These are phyloP conservation scores for Suillus cothurnatus DNA, from an alignment of 768 basidiomycete species.

Conservation along the genomic window DNA sequence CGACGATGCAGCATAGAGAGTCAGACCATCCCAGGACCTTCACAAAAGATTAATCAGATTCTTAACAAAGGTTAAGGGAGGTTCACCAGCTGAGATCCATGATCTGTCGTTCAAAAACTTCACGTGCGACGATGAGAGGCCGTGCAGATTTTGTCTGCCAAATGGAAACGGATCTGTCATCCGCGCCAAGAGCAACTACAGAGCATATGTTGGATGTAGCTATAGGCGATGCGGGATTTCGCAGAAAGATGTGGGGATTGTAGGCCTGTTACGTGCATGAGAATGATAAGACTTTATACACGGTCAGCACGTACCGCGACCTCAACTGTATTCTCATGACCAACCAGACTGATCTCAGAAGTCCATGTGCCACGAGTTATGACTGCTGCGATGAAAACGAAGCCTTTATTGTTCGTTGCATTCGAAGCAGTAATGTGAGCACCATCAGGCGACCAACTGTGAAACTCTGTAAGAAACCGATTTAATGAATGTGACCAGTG, in stretches of 20 bases:
- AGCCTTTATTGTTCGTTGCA: constrained; percentile 93
- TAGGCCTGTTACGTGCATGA: constrained; percentile 61
- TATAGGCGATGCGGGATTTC: constrained; percentile 66
- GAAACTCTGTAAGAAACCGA: constrained; percentile 1
- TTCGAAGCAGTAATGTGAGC: constrained; percentile 97
- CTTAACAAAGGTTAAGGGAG: background rate
- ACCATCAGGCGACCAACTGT: constrained; percentile 98
- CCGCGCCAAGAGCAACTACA: constrained; percentile 91
- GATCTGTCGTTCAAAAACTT: constrained; percentile 92
- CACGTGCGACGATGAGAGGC: constrained; percentile 90
- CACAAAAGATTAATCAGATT: constrained; percentile 11
- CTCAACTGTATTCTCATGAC: constrained; percentile 96
- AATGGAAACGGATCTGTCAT: constrained; percentile 90
- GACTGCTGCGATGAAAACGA: constrained; percentile 96
- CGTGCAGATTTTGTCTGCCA: constrained; percentile 95
- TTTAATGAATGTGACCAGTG: background rate
- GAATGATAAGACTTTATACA: background rate
- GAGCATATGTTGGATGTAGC: constrained; percentile 86
- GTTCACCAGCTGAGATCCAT: constrained; percentile 94
- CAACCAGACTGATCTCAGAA: constrained; percentile 91
- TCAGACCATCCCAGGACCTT: constrained; percentile 92
- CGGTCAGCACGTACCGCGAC: constrained; percentile 67
- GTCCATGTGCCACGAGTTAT: constrained; percentile 90
- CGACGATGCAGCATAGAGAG: constrained; percentile 92
- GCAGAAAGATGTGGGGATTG: constrained; percentile 92